These are phyloP conservation scores for Neurospora sp. DNA, from an alignment of 495 filamentous ascomycete genomes.

Conservation along the genomic window DNA sequence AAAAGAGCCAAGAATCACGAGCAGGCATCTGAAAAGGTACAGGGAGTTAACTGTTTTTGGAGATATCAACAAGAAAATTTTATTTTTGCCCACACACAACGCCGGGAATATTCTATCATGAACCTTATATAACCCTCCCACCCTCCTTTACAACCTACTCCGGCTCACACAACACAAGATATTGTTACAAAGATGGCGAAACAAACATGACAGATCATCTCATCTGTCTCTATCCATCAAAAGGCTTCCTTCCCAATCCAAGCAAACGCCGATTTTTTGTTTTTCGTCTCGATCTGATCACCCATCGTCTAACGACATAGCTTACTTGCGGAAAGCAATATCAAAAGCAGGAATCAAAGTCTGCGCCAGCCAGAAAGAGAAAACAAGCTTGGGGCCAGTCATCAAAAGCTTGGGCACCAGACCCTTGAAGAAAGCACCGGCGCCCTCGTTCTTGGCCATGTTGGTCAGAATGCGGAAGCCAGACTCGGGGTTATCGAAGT, in stretches of 20 bases:
- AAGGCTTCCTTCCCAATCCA: not conserved
- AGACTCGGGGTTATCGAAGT: conserved; percentile 94
- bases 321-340: conserved; percentile 8
- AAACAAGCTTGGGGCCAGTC: conserved; percentile 97
- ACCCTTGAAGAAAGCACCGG: conserved; percentile 91
- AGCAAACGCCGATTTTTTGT: not conserved
- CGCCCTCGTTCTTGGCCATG: conserved; percentile 84
- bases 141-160: not conserved
- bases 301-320: not conserved
- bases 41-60: too few species aligned
- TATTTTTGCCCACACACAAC: not conserved
- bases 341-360: conserved; percentile 67
- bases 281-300: not conserved
- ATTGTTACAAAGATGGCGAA: not conserved
- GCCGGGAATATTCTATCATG: not conserved
- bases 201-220: not conserved
- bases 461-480: conserved; percentile 80
- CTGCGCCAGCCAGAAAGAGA: conserved; percentile 99
- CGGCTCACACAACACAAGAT: not conserved
- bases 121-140: not conserved
- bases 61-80: not conserved
- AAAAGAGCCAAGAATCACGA: not conserved
- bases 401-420: conserved; percentile 93
- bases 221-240: not conserved
- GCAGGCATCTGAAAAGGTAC: too few species aligned